Evolutionary conservation across 1,284 basidiomycete genomes (phyloP).

Genomic region (Mycosarcoma mackinlayi): DNA sequence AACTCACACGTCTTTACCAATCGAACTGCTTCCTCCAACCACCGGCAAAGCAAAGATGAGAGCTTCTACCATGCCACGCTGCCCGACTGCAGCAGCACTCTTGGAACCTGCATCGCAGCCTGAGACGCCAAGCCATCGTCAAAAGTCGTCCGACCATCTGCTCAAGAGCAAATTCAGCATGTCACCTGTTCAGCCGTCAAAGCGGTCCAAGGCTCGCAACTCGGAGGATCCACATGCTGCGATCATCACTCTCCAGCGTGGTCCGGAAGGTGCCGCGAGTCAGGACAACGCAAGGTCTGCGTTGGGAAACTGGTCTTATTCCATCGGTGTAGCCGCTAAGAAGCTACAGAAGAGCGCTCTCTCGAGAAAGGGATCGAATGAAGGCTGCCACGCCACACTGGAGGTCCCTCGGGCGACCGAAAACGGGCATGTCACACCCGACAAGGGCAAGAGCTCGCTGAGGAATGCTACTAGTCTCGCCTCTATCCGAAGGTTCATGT

Average conservation of each 20-base stretch:
- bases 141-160: constrained; percentile 12
- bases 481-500: constrained; percentile 31
- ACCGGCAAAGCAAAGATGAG: background rate
- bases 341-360: constrained; percentile 25
- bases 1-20: background rate
- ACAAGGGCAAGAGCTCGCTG: constrained; percentile 20
- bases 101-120: constrained; percentile 12
- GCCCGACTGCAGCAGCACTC: background rate
- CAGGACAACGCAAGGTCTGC: constrained; percentile 21
- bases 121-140: constrained; percentile 22
- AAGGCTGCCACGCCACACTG: constrained; percentile 17
- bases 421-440: constrained; percentile 7
- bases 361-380: constrained; percentile 17
- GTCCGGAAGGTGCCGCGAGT: constrained; percentile 9
- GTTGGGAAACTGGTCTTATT: constrained; percentile 36
- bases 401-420: background rate
- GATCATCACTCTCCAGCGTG: background rate
- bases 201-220: constrained; percentile 20
- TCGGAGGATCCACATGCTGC: constrained; percentile 16
- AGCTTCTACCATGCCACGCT: constrained; percentile 15
- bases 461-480: constrained; percentile 22
- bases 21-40: background rate
- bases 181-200: constrained; percentile 41
- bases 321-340: constrained; percentile 23
- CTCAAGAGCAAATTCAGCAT: constrained; percentile 49